These are phyloP conservation scores for Alternaria longipes DNA, from an alignment of 2,329 filamentous ascomycete genomes.

Conservation along the genomic window DNA sequence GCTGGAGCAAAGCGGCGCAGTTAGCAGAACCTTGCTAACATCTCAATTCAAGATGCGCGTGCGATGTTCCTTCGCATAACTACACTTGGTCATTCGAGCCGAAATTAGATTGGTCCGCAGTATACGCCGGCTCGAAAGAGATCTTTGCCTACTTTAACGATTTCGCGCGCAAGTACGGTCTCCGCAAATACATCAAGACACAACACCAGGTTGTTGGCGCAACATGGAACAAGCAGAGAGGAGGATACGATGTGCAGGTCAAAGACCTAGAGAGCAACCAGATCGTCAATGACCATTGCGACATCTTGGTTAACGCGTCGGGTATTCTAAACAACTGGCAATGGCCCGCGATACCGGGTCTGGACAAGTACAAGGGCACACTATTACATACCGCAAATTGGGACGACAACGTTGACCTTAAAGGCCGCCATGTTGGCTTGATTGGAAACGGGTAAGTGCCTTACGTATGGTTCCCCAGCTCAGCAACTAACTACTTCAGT, in stretches of 20 bases:
- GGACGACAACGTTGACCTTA: constrained; percentile 61
- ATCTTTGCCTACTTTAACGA: constrained; percentile 56
- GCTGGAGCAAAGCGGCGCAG: background rate
- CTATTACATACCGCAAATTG: constrained; percentile 67
- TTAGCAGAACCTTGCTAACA: constrained; percentile 18
- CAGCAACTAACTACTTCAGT: constrained; percentile 43
- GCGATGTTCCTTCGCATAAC: constrained; percentile 62
- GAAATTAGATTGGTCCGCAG: constrained; percentile 54
- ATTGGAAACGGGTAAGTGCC: constrained; percentile 59
- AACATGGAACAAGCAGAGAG: constrained; percentile 50
- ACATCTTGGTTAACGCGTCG: constrained; percentile 60
- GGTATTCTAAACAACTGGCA: constrained; percentile 63
- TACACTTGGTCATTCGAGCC: constrained; percentile 63
- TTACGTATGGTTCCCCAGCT: background rate
- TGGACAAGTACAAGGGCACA: constrained; percentile 61
- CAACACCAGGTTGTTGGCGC: constrained; percentile 46
- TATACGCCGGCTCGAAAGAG: constrained; percentile 56
- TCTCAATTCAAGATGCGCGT: constrained; percentile 51
- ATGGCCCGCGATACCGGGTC: constrained; percentile 63
- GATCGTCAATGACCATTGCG: constrained; percentile 54
- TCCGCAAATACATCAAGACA: constrained; percentile 50
- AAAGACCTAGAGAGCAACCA: constrained; percentile 41
- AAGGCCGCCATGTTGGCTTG: constrained; percentile 60
- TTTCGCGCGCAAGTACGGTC: constrained; percentile 53
- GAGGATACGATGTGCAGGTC: constrained; percentile 50